Base-by-base conservation (phyloP, 1,284 basidiomycete genomes). In the Pyrrhoderma noxium region DNA sequence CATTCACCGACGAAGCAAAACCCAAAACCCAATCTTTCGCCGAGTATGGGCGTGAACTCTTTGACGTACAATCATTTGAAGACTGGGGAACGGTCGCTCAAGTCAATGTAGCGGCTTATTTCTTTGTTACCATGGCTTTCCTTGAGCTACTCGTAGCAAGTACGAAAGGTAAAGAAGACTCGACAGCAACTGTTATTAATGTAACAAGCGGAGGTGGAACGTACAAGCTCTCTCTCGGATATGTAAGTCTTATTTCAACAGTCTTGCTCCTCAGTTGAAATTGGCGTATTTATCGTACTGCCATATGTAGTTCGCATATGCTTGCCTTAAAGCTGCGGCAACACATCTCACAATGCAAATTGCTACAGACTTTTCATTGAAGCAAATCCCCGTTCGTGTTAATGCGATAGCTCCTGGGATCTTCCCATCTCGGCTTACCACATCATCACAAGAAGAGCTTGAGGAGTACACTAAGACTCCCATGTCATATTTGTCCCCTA, bases 401-500 rank as follows among this genome's bases (percentile, higher is more conserved):
- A 63, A 65, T 55, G 54, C 58, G 8, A 68, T 71, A 35, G 61
- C 66, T 3, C 66, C 68, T 1, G 69, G 67, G 0, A 27, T 64
- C 7, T 66, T 63, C 37, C 55, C 58, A 42, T 61, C 54, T 38
- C 65, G 67, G 61, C 62, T 64, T 64, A 60, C 60, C 8, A 19
- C 7, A 43, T 35, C 8, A 7, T 50, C 40, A 23, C 13, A 5
- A n/a, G 45, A 52, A 25, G 9, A 43, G n/a, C 51, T 52, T n/a
- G 36, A 47, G 16, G 44, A 53, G 38, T 45, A 37, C 18, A 35
- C 56, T 38, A 68, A 65, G 48, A 66, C 85, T 49, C 75, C 75
- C 2, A 76, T 80, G 62, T 18, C 5, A 9, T 25, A 16, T 8
- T 39, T 45, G 18, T 19, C 38, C 8, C 75, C 76, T 21, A 70